Evolutionary conservation across 108 stramenopile species (phyloP).

Genomic region (Poteriospumella lacustris): DNA sequence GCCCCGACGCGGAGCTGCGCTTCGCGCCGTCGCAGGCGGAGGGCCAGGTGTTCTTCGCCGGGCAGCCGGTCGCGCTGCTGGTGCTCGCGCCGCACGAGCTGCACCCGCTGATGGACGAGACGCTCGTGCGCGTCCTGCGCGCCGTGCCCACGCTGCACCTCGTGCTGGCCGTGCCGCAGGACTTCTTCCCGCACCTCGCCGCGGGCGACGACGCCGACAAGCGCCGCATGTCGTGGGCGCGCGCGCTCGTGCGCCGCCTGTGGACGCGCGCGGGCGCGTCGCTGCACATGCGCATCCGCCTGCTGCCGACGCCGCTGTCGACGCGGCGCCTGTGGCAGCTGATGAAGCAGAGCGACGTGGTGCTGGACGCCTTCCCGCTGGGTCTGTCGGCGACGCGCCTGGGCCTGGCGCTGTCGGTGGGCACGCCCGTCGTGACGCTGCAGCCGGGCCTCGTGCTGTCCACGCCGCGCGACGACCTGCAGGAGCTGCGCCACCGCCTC

Average conservation of each 20-base stretch:
- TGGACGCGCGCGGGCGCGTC: neutral
- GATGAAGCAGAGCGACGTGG: neutral
- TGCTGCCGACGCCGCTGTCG: neutral
- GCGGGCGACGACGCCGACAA: neutral
- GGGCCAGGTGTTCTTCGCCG: constrained; percentile 20
- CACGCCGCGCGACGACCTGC: neutral
- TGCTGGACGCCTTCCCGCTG: constrained; percentile 20
- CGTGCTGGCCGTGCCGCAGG: constrained; percentile 11
- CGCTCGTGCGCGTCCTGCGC: constrained; percentile 10
- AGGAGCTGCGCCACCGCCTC: neutral
- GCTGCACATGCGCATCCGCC: constrained; percentile 11
- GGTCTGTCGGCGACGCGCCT: neutral
- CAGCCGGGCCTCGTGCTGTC: neutral
- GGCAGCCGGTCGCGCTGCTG: constrained; percentile 23
- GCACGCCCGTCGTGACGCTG: constrained; percentile 22
- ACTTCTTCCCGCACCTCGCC: neutral
- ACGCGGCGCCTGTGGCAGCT: neutral
- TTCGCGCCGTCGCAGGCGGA: neutral
- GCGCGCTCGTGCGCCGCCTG: neutral
- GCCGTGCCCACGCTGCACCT: constrained; percentile 9
- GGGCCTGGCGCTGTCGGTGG: neutral
- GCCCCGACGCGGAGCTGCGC: neutral
- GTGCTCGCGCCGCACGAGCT: neutral
- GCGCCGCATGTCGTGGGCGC: constrained; percentile 10
- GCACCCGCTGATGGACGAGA: constrained; percentile 27